Evolutionary conservation across 2,329 filamentous ascomycete species (phyloP), one percentile per base, ranked within the genome.

Genomic region (Colletotrichum sublineola): DNA sequence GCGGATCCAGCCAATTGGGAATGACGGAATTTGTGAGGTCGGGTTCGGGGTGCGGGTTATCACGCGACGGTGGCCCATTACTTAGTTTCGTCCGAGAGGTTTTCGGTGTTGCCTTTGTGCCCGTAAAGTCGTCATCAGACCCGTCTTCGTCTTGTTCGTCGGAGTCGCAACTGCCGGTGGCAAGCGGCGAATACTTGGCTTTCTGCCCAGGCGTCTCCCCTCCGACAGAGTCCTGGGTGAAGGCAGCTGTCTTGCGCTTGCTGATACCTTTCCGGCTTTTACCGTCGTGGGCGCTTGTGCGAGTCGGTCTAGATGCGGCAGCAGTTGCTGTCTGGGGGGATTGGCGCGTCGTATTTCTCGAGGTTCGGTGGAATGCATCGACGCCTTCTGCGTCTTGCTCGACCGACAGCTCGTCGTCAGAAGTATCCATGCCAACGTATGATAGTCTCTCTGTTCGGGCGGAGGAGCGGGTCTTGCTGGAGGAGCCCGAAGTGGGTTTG

Each of bases 1-100:
- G 78, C 2, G 81, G 85, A 31, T 84, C 86, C 69, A 86, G 83
- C 89, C 89, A 93, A 50, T 86, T 81, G 18, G 88, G 88, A 60
- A 89, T 86, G 76, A 70, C 31, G 24, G 50, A 24, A n/a, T 31
- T 50, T 3, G 68, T 20, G 18, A 18, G 24, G 4, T 65, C 57
- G 12, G 31, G 11, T 14, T 56, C n/a, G 20, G 33, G 9, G 4
- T 18, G 20, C 15, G 24, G 14, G 29, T 57, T 61, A 5, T 56
- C 64, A 11, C 9, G 33, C 12, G 48, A 14, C 15, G 48, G 60
- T n/a, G 36, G 55, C 15, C 58, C 48, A 48, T 55, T 58, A 38
- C 38, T 24, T 15, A 24, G 18, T 31, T 73, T 71, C 6, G 44
- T 8, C 15, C 20, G 24, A 14, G 40, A 40, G 5, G 62, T 40